These are phyloP conservation scores for Berberis vulgaris DNA, from an alignment of 164 flowering plant species.

Conservation along the genomic window DNA sequence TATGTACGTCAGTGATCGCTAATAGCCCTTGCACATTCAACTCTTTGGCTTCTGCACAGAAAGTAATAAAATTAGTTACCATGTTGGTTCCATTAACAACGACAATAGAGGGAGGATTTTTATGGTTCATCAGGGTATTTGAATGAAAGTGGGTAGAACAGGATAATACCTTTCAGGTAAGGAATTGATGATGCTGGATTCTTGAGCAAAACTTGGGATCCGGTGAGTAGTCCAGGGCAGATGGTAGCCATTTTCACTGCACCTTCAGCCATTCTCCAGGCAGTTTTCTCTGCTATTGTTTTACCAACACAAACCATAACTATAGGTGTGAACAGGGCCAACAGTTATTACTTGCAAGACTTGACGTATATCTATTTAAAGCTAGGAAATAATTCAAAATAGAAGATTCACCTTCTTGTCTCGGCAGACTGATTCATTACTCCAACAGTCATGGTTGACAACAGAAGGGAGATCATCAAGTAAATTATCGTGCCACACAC, in stretches of 20 bases:
- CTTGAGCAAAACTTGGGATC: slow-evolving; percentile 35
- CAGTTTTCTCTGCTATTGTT: slow-evolving; percentile 63
- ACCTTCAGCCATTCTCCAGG: slow-evolving; percentile 51
- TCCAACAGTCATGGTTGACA: slow-evolving; percentile 61
- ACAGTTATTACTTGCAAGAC: neutral
- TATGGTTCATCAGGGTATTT: no score
- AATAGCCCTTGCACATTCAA: slow-evolving; percentile 47
- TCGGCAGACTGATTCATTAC: slow-evolving; percentile 55
- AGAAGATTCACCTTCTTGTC: slow-evolving; percentile 52
- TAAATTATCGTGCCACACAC: slow-evolving; percentile 43
- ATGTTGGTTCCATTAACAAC: no score
- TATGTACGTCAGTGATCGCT: slow-evolving; percentile 47
- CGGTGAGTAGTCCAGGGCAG: slow-evolving; percentile 64
- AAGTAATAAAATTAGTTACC: no score
- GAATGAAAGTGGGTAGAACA: neutral
- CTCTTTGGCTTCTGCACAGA: slow-evolving; percentile 42
- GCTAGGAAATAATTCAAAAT: neutral
- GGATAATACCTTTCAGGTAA: slow-evolving; percentile 54
- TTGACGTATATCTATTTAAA: no score
- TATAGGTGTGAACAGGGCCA: slow-evolving; percentile 5
- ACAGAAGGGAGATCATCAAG: slow-evolving; percentile 13
- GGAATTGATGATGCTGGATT: slow-evolving; percentile 61
- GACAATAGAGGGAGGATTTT: no score
- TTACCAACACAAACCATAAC: slow-evolving; percentile 81
- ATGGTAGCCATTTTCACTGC: slow-evolving; percentile 52